Conservation (phyloP, 2,329 filamentous ascomycete species). For the Nigrograna mackinnonii region DNA sequence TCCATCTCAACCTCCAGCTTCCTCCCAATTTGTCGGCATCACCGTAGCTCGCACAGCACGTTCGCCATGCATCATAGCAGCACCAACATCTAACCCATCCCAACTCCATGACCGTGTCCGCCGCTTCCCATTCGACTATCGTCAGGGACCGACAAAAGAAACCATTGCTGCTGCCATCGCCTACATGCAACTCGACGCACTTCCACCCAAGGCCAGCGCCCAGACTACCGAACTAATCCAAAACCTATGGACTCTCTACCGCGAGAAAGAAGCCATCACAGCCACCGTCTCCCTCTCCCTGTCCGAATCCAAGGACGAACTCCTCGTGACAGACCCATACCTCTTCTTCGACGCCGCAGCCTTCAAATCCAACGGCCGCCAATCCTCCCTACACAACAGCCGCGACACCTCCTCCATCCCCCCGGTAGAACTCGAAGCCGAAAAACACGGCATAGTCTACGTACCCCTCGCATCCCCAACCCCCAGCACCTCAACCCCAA, state of each 20-base stretch:
- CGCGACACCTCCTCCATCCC: slow-evolving; percentile 58
- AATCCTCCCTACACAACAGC: slow-evolving; percentile 62
- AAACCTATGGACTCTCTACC: slow-evolving; percentile 63
- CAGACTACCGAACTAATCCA: slow-evolving; percentile 55
- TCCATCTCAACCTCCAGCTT: slow-evolving; percentile 22
- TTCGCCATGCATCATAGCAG: slow-evolving; percentile 66
- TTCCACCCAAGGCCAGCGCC: slow-evolving; percentile 46
- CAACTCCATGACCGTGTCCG: slow-evolving; percentile 49
- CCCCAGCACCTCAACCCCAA: slow-evolving; percentile 1
- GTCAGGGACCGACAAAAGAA: slow-evolving; percentile 43
- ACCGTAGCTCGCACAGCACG: slow-evolving; percentile 66
- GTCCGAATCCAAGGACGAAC: slow-evolving; percentile 33
- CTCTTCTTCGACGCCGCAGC: slow-evolving; percentile 74
- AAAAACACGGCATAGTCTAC: slow-evolving; percentile 77
- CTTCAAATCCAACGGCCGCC: slow-evolving; percentile 64
- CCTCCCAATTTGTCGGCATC: slow-evolving; percentile 61
- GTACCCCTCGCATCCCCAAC: slow-evolving; percentile 56
- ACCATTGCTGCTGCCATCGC: slow-evolving; percentile 48
- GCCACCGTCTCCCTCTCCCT: slow-evolving; percentile 56
- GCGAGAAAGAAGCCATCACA: slow-evolving; percentile 67
- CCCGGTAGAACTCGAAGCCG: slow-evolving; percentile 63
- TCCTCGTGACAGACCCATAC: slow-evolving; percentile 58
- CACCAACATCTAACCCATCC: slow-evolving; percentile 52
- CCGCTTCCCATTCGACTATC: slow-evolving; percentile 67
- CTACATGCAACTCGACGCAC: slow-evolving; percentile 58